Percentiles rank a stretch among this genome's conserved stretches.
These are phyloP conservation scores for Cyclotella cryptica DNA, from an alignment of 108 stramenopile genomes.

Conservation along the genomic window DNA sequence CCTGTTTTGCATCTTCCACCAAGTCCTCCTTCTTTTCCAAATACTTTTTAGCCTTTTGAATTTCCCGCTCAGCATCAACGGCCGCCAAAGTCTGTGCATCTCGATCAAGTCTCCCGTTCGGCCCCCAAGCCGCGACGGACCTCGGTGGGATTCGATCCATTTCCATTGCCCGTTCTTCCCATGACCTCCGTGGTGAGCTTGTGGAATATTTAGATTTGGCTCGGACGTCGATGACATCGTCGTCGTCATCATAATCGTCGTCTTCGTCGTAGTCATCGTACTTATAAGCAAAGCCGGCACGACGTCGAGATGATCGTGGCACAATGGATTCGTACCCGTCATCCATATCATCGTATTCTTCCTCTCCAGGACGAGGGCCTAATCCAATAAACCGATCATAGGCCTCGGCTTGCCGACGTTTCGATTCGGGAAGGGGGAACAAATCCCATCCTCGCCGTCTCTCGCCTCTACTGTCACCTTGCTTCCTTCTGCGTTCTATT, in stretches of 20 bases:
- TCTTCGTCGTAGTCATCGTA: constrained; percentile 57
- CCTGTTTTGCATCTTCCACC: constrained; percentile 65
- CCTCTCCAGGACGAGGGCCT: constrained; percentile 18
- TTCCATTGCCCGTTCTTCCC: constrained; percentile 77
- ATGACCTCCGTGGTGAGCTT: constrained; percentile 48
- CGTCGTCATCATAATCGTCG: constrained; percentile 52
- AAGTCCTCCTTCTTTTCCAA: constrained; percentile 59
- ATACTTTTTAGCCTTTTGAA: constrained; percentile 57
- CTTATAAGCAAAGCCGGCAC: constrained; percentile 68
- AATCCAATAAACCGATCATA: constrained; percentile 48
- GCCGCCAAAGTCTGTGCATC: constrained; percentile 76
- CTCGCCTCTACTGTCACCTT: constrained; percentile 11
- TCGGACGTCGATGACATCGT: constrained; percentile 19
- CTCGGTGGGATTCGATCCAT: constrained; percentile 76
- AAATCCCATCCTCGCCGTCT: constrained; percentile 17
- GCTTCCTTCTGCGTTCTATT: constrained; percentile 7
- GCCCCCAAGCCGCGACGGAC: constrained; percentile 77
- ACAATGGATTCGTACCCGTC: constrained; percentile 18
- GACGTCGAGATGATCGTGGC: constrained; percentile 34
- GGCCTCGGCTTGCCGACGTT: constrained; percentile 34
- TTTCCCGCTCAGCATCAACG: constrained; percentile 75
- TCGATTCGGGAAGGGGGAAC: constrained; percentile 17
- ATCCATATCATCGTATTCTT: constrained; percentile 22
- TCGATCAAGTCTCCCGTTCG: constrained; percentile 60
- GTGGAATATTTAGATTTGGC: background rate